Base-by-base conservation (phyloP, 768 basidiomycete species). In the Tubosaeta sp. region DNA sequence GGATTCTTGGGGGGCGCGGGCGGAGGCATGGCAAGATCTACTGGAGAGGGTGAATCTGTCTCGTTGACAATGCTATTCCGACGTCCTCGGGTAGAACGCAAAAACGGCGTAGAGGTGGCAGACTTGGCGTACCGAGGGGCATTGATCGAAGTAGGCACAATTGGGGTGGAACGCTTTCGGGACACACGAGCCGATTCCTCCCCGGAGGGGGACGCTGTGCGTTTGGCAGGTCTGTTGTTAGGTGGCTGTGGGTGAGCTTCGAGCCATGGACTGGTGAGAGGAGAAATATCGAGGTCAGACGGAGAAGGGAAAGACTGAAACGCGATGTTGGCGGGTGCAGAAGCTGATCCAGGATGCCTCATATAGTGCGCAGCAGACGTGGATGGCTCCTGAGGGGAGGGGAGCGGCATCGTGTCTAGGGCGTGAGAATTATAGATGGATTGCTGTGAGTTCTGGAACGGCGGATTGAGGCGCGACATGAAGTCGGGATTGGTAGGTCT, bases 21-120 rank as follows among this genome's bases (percentile, higher is more conserved):
- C 0, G 93, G 92, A 1, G 90, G 90, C 91, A 94, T 93, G 10
- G 82, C 77, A 18, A 89, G 68, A 69, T 95, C 93, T 1, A 95
- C 90, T 2, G 93, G 92, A 6, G 88, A 90, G 1, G 93, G 91
- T 0, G 87, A 83, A 59, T 88, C 86, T 11, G 60, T 68, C 40
- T 75, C 73, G 27, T 67, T 72, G 36, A 70, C 63, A 25, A 65
- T 69, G 62, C 76, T 76, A 32, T 73, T 72, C 52, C 73, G 72
- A 29, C 76, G 66, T 5, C 68, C 62, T 16, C 74, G 70, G n/a
- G 71, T 69, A 3, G 77, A 76, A 34, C 76, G 71, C 45, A 85
- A 61, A 22, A 82, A 62, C 1, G 84, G 83, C 4, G 84, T 84
- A 19, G 82, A 83, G 40, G 71, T 79, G 4, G 82, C 79, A 1